These are phyloP conservation scores for Boletus calvinii DNA, from an alignment of 1,284 basidiomycete species.

Conservation along the genomic window DNA sequence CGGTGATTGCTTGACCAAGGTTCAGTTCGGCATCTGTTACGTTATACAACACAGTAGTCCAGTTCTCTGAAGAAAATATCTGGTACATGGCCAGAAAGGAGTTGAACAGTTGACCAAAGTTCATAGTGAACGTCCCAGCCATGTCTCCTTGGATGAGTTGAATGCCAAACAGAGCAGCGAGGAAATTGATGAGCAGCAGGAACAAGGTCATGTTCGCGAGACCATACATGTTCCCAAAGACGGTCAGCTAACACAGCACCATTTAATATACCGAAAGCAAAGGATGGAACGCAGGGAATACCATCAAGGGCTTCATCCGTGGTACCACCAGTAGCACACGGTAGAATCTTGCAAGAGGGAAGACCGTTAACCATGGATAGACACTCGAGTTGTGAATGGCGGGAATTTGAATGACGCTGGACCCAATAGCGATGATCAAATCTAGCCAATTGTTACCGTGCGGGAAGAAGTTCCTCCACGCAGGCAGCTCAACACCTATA, in stretches of 20 bases:
- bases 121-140: constrained; percentile 54
- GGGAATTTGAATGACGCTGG: constrained; percentile 87
- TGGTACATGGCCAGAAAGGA: constrained; percentile 90
- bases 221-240: constrained; percentile 92
- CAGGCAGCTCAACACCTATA: constrained; percentile 70
- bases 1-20: constrained; percentile 73
- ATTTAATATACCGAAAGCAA: constrained; percentile 4
- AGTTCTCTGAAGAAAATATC: constrained; percentile 94
- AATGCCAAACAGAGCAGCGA: constrained; percentile 80
- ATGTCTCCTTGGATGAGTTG: constrained; percentile 84
- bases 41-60: constrained; percentile 82
- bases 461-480: constrained; percentile 80
- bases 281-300: constrained; percentile 36
- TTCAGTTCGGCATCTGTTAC: constrained; percentile 62
- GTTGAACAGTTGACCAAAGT: constrained; percentile 89
- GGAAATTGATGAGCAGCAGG: constrained; percentile 85
- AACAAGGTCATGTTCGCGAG: constrained; percentile 94
- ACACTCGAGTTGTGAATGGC: constrained; percentile 61
- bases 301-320: constrained; percentile 78
- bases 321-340: constrained; percentile 90
- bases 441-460: constrained; percentile 78
- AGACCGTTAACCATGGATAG: constrained; percentile 91
- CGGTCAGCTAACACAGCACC: constrained; percentile 57
- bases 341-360: constrained; percentile 90
- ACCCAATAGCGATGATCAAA: constrained; percentile 75